Conservation (phyloP, 768 basidiomycete genomes). For the Crepidotus variabilis region DNA sequence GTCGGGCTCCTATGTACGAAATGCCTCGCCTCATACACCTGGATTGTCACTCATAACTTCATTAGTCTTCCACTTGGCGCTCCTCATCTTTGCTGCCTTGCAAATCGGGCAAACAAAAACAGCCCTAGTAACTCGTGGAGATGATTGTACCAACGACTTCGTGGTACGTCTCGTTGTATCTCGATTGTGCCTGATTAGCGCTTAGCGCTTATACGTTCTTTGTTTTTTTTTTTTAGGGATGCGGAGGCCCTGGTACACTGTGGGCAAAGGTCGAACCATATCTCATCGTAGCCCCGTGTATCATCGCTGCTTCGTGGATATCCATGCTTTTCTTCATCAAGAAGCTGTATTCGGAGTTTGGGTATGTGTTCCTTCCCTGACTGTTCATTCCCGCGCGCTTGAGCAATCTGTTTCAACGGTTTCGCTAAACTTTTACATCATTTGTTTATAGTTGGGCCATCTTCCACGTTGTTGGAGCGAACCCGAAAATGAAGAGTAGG, state of each 20-base stretch:
- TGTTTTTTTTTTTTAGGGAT: slow-evolving; percentile 31
- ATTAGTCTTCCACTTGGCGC: slow-evolving; percentile 70
- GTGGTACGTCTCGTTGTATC: slow-evolving; percentile 33
- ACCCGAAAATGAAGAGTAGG: slow-evolving; percentile 80
- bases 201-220: neutral
- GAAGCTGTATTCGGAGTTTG: slow-evolving; percentile 76
- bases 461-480: slow-evolving; percentile 86
- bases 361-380: slow-evolving; percentile 43
- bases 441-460: slow-evolving; percentile 71
- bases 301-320: slow-evolving; percentile 67
- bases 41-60: neutral
- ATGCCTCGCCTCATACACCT: neutral
- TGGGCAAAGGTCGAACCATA: slow-evolving; percentile 60
- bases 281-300: slow-evolving; percentile 67
- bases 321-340: slow-evolving; percentile 65
- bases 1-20: slow-evolving; percentile 64
- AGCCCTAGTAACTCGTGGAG: slow-evolving; percentile 43
- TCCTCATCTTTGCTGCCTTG: slow-evolving; percentile 69
- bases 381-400: neutral
- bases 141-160: slow-evolving; percentile 25
- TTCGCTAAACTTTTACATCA: neutral
- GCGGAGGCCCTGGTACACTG: slow-evolving; percentile 48
- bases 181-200: neutral
- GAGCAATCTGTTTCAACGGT: no score
- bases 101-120: slow-evolving; percentile 73